phyloP scores from a whole-genome alignment of 306 rosid genomes.

The Nissolia schottii region DNA sequence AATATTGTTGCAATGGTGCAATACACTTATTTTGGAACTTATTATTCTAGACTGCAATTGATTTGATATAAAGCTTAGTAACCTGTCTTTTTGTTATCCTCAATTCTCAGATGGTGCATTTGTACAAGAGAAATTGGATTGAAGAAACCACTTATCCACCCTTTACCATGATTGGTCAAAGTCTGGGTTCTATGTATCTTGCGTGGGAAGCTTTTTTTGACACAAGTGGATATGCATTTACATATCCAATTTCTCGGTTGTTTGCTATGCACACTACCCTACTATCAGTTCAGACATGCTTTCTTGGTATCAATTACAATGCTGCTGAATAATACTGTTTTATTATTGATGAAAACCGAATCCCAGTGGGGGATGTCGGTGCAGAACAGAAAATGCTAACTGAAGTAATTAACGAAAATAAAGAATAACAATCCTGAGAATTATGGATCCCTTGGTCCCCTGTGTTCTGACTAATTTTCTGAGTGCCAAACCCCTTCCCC shows the following conservation, averaged over 20 bases:
- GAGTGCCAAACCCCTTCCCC: no score
- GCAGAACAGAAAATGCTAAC: no score
- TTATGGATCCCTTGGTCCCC: no score
- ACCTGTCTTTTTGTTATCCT: background rate
- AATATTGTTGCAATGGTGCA: slow-evolving; percentile 10
- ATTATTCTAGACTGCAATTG: background rate
- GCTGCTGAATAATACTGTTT: no score
- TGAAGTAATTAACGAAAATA: no score
- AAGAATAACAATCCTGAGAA: no score
- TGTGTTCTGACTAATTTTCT: no score
- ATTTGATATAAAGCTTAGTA: background rate
- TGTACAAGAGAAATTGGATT: slow-evolving; percentile 80
- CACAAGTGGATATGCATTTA: slow-evolving; percentile 91
- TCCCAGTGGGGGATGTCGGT: no score
- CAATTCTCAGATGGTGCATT: slow-evolving; percentile 68
- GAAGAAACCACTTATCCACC: slow-evolving; percentile 84
- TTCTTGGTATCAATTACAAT: no score
- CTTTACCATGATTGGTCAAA: slow-evolving; percentile 92
- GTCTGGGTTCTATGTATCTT: slow-evolving; percentile 80
- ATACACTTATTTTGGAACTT: background rate
- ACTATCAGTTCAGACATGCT: slow-evolving; percentile 94
- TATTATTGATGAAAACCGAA: no score
- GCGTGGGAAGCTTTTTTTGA: slow-evolving; percentile 91
- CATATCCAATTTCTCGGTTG: slow-evolving; percentile 83
- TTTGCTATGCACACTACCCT: slow-evolving; percentile 94